Conservation (phyloP, 345 rosid genomes). For the Durio zibethinus region DNA sequence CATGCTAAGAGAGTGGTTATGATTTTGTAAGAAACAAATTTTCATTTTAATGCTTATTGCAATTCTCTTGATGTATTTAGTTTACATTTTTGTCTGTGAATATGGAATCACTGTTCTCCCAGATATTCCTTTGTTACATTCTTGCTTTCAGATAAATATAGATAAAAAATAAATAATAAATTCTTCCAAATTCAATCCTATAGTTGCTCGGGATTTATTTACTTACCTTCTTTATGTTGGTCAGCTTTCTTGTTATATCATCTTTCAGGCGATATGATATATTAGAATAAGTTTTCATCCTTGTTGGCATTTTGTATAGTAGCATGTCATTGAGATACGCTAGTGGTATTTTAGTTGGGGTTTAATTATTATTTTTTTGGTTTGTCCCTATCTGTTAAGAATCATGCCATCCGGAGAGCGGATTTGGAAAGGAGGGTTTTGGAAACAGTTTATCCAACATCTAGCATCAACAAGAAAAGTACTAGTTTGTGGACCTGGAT, state of each 20-base stretch:
- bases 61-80: not conserved
- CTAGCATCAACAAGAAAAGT: conserved; percentile 35
- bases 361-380: not conserved
- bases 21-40: not conserved
- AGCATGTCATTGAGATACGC: not conserved
- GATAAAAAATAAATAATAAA: not conserved
- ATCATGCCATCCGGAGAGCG: conserved; percentile 92
- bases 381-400: conserved; percentile 33
- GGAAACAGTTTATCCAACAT: conserved; percentile 78
- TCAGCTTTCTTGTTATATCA: not conserved
- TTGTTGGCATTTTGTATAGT: not conserved
- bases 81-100: not conserved
- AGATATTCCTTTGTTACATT: not conserved
- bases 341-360: not conserved
- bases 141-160: not conserved
- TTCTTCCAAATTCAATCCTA: conserved; percentile 1
- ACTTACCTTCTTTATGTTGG: not conserved
- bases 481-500: conserved; percentile 71
- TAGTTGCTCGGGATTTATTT: not conserved
- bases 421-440: conserved; percentile 69
- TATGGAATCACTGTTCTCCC: not conserved
- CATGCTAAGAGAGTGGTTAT: not conserved
- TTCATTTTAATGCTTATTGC: not conserved
- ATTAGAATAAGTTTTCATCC: not conserved
- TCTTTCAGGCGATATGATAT: not conserved